phyloP scores from a whole-genome alignment of 768 basidiomycete genomes.

The Auriculariales sp. region DNA sequence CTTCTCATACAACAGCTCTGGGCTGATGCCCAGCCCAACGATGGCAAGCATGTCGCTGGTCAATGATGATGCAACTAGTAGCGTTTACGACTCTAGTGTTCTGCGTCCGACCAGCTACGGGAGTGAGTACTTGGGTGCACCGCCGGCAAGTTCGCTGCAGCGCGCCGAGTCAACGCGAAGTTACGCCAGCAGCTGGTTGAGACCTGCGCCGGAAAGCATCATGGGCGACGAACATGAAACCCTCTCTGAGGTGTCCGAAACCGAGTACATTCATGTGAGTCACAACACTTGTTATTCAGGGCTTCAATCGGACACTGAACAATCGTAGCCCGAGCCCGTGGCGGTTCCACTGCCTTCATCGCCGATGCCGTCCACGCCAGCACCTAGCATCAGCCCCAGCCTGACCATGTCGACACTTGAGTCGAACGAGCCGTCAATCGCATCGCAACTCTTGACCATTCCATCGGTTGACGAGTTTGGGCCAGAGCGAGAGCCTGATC shows the following conservation, averaged over 20 bases:
- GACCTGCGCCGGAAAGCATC: not conserved
- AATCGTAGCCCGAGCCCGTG: constrained; percentile 11
- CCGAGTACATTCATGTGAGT: no score
- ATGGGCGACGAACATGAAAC: not conserved
- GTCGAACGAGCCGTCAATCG: constrained; percentile 33
- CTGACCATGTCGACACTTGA: constrained; percentile 37
- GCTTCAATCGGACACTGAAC: not conserved
- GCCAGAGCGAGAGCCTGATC: constrained; percentile 33
- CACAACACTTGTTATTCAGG: no score
- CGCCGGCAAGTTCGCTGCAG: not conserved
- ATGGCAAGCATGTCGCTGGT: not conserved
- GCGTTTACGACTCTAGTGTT: not conserved
- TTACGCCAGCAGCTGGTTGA: not conserved
- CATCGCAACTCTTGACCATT: constrained; percentile 29
- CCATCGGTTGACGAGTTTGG: constrained; percentile 22
- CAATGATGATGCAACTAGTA: not conserved
- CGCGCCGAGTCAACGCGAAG: not conserved
- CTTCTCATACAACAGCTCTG: not conserved
- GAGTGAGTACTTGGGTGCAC: not conserved
- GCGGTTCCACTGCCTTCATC: constrained; percentile 18
- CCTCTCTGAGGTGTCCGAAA: no score
- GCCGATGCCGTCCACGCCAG: constrained; percentile 21
- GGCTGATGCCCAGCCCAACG: not conserved
- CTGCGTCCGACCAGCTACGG: not conserved
- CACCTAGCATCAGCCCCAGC: constrained; percentile 26